Evolutionary conservation across 73 alveolate genomes (phyloP).

Genomic region (Paramecium sexaurelia): DNA sequence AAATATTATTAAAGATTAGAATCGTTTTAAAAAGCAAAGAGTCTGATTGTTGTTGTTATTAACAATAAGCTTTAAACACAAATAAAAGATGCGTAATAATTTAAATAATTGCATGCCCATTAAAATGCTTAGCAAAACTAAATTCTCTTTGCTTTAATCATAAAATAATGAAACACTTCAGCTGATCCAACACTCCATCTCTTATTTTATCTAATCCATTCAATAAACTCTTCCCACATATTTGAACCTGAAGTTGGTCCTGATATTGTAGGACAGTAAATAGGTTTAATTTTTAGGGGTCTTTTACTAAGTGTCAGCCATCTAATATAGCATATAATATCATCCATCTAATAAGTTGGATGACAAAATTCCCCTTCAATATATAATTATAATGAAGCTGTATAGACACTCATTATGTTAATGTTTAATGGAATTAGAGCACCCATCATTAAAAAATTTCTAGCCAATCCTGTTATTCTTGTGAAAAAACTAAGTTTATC

Average conservation of each 20-base stretch:
- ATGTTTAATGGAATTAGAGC: no score
- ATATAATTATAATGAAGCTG: no score
- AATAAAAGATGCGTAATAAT: slow-evolving; percentile 8
- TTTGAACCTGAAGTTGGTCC: slow-evolving; percentile 71
- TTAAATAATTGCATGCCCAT: no score
- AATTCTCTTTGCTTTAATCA: not conserved
- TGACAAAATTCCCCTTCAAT: no score
- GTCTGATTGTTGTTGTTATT: not conserved
- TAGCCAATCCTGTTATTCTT: no score
- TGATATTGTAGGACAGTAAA: slow-evolving; percentile 62
- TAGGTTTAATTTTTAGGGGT: slow-evolving; percentile 24
- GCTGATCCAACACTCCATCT: slow-evolving; percentile 77
- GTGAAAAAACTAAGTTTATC: no score
- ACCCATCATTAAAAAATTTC: no score
- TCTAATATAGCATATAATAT: slow-evolving; percentile 70
- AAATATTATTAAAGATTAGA: not conserved
- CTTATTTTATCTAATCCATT: slow-evolving; percentile 68
- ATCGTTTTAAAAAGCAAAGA: not conserved
- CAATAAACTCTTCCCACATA: slow-evolving; percentile 54
- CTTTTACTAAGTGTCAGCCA: slow-evolving; percentile 44
- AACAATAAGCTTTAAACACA: not conserved
- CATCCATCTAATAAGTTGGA: slow-evolving; percentile 74
- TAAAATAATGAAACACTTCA: slow-evolving; percentile 70
- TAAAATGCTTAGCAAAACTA: not conserved
- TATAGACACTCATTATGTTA: no score